Evolutionary conservation across 345 rosid species (phyloP).

Genomic region (Lepidium africanum): DNA sequence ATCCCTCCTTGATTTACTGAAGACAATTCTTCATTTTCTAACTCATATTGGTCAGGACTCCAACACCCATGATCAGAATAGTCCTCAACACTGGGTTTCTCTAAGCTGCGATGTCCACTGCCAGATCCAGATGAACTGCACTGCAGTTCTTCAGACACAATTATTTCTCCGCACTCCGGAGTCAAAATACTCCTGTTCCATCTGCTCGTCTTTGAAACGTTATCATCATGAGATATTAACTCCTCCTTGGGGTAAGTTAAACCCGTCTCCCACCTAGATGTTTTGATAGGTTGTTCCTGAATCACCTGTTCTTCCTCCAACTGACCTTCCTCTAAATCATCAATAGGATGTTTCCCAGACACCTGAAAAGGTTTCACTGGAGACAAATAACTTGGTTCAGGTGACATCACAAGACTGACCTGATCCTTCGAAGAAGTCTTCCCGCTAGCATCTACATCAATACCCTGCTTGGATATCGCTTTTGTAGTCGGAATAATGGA

Average conservation of each 20-base stretch:
- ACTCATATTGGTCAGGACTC: slow-evolving; percentile 13
- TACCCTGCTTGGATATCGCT: slow-evolving; percentile 7
- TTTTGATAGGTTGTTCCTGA: slow-evolving; percentile 32
- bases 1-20: slow-evolving; percentile 25
- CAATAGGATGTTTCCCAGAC: slow-evolving; percentile 3
- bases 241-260: slow-evolving; percentile 25
- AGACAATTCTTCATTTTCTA: slow-evolving; percentile 28
- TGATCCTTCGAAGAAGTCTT: background rate
- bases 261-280: slow-evolving; percentile 66
- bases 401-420: slow-evolving; percentile 10
- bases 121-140: slow-evolving; percentile 27
- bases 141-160: slow-evolving; percentile 22
- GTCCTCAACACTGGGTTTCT: slow-evolving; percentile 19
- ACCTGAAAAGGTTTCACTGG: background rate
- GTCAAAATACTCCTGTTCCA: slow-evolving; percentile 22
- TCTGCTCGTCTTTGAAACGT: slow-evolving; percentile 20
- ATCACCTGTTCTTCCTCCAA: slow-evolving; percentile 37
- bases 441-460: slow-evolving; percentile 18
- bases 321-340: slow-evolving; percentile 27
- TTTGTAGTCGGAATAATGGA: background rate
- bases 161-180: slow-evolving; percentile 43
- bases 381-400: background rate
- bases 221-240: slow-evolving; percentile 8
- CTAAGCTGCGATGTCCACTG: slow-evolving; percentile 19
- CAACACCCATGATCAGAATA: slow-evolving; percentile 27